Percentiles rank a stretch among this genome's conserved stretches.
phyloP scores from a whole-genome alignment of 768 basidiomycete genomes.

The Leccinum uliginosum region DNA sequence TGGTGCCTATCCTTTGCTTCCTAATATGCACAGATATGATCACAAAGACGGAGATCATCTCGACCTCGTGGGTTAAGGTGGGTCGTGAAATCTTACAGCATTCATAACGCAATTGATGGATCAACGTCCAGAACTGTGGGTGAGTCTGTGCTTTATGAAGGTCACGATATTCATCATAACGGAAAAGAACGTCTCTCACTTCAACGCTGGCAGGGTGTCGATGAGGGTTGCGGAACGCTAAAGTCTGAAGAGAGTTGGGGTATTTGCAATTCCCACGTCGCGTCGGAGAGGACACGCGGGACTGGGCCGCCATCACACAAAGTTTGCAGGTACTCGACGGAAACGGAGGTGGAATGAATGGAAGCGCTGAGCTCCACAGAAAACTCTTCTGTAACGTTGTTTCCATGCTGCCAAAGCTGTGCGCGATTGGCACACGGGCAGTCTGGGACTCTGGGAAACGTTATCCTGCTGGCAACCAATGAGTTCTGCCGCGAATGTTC shows the following conservation, averaged over 20 bases:
- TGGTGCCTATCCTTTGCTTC: constrained; percentile 5
- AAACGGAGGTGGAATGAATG: constrained; percentile 4
- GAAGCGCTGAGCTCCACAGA: constrained; percentile 14
- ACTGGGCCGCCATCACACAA: constrained; percentile 7
- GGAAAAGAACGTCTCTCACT: not conserved
- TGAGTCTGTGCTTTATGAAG: not conserved
- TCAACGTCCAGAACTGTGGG: not conserved
- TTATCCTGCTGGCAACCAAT: constrained; percentile 14
- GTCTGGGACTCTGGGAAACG: constrained; percentile 16
- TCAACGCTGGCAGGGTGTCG: not conserved
- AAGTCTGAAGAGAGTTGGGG: constrained; percentile 18
- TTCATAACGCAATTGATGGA: constrained; percentile 8
- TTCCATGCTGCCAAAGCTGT: constrained; percentile 16
- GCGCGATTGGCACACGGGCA: constrained; percentile 11
- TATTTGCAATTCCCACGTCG: constrained; percentile 32
- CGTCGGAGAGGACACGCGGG: constrained; percentile 17
- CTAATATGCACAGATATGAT: constrained; percentile 1
- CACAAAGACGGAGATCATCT: constrained; percentile 22
- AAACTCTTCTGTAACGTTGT: constrained; percentile 21
- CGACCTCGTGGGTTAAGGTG: constrained; percentile 29
- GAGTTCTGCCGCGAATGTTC: constrained; percentile 5
- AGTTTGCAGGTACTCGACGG: constrained; percentile 2
- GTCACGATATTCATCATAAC: not conserved
- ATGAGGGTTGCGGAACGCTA: not conserved
- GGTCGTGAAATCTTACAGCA: constrained; percentile 15